Evolutionary conservation across 345 rosid genomes (phyloP), one percentile per base, ranked within the genome.

Genomic region (Litchi chinensis): DNA sequence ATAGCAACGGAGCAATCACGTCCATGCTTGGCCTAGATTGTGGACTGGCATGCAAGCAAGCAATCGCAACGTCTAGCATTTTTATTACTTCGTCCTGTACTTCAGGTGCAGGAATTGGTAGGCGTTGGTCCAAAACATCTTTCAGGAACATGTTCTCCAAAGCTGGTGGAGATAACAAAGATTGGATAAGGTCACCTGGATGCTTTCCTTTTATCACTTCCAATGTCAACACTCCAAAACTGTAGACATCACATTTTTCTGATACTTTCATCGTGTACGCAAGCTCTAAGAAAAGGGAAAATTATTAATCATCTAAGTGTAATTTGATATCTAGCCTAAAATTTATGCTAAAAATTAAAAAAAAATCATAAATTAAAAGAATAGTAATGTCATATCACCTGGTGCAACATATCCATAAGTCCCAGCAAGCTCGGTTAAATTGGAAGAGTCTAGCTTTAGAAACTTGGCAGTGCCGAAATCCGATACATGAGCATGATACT

Each of bases 11-110:
- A 70, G 82, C 80, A 65, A 85, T 66, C 44, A 39, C 40, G 15
- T 77, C 16, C 88, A 85, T 85, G 16, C 81, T 68, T n/a, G 91
- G 91, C 68, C 89, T 78, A 5, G 57, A 52, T 9, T 64, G 79
- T 19, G 89, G 91, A 69, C 80, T 86, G 21, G 10, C 43, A 21
- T 59, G 12, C 5, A 85, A 71, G 78, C 91, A 88, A 19, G 79
- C 10, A 39, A 63, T 37, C 9, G 84, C 86, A 2, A 86, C 18
- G 39, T 81, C 78, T 9, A 84, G 8, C 41, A 83, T 73, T 68
- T 16, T 19, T n/a, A 8, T n/a, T 15, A 83, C 59, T 65, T 83
- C 62, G 10, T 56, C 77, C 69, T 83, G 46, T 73, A 60, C 68
- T 54, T 77, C 76, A 54, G 81, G 77, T 24, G 60, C 54, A 26